phyloP scores from a whole-genome alignment of 1,284 basidiomycete genomes.

The Ustilago tritici region DNA sequence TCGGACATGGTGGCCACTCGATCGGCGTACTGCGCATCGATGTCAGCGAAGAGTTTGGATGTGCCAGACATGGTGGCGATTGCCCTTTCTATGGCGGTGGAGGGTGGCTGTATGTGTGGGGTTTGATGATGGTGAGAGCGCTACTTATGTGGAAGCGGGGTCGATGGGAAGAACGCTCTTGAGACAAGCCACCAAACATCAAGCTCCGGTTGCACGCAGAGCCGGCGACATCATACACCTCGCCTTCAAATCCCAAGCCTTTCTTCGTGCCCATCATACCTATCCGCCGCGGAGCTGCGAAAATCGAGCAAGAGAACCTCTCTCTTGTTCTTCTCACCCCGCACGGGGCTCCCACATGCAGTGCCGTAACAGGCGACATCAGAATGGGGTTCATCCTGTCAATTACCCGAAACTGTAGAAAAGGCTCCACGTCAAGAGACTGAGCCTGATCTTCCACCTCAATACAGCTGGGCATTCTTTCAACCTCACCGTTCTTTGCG shows the following conservation, averaged over 20 bases:
- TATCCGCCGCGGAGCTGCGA: too few relatives aligned
- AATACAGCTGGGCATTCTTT: background rate
- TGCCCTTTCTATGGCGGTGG: background rate
- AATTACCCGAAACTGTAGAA: background rate
- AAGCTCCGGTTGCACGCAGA: constrained; percentile 19
- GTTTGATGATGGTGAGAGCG: background rate
- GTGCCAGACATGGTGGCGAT: constrained; percentile 41
- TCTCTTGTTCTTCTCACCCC: too few relatives aligned
- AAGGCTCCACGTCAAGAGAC: constrained; percentile 11
- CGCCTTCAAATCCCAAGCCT: constrained; percentile 20
- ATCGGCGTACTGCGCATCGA: constrained; percentile 33
- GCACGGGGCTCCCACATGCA: too few relatives aligned
- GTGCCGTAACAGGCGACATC: background rate
- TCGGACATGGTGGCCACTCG: constrained; percentile 23
- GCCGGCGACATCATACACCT: constrained; percentile 3
- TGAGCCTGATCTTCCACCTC: constrained; percentile 6
- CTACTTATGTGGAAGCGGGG: background rate
- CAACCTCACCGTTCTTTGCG: background rate
- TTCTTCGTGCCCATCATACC: background rate
- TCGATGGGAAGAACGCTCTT: background rate
- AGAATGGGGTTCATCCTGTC: background rate
- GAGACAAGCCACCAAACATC: too few relatives aligned
- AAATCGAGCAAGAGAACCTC: too few relatives aligned
- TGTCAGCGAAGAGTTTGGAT: constrained; percentile 35
- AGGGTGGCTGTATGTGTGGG: background rate